These are phyloP conservation scores for Monascus purpureus DNA, from an alignment of 495 filamentous ascomycete genomes.

Conservation along the genomic window DNA sequence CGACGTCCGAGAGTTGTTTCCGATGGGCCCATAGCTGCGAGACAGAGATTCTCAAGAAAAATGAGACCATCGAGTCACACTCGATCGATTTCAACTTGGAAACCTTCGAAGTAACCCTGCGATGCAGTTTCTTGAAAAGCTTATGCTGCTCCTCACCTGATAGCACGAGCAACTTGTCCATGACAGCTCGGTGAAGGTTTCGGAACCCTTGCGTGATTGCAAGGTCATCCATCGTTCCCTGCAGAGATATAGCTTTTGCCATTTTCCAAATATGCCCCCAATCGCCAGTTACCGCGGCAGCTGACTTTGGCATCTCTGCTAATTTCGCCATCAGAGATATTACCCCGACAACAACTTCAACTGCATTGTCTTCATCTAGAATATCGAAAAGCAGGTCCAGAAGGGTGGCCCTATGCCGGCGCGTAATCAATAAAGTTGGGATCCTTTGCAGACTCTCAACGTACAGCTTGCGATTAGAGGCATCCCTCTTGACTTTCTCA, in stretches of 20 bases:
- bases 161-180: conserved; percentile 22
- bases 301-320: conserved; percentile 27
- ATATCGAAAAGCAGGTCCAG: conserved; percentile 23
- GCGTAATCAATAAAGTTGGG: conserved; percentile 22
- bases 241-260: conserved; percentile 21
- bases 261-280: conserved; percentile 29
- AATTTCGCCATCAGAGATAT: conserved; percentile 31
- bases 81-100: conserved; percentile 24
- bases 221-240: conserved; percentile 23
- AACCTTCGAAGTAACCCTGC: conserved; percentile 18
- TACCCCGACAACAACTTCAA: conserved; percentile 19
- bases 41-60: conserved; percentile 24
- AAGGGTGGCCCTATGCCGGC: conserved; percentile 21
- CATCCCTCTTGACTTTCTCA: conserved; percentile 19
- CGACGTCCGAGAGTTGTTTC: conserved; percentile 13
- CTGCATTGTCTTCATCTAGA: conserved; percentile 14
- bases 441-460: conserved; percentile 29
- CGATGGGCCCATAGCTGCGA: conserved; percentile 27
- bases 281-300: conserved; percentile 22
- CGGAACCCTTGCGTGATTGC: conserved; percentile 30
- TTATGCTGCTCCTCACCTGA: conserved; percentile 21
- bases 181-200: conserved; percentile 21
- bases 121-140: conserved; percentile 24
- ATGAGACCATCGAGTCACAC: conserved; percentile 26
- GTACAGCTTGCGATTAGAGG: conserved; percentile 16